phyloP scores from a whole-genome alignment of 2,329 filamentous ascomycete genomes.

The Penicillium hesseltinei region DNA sequence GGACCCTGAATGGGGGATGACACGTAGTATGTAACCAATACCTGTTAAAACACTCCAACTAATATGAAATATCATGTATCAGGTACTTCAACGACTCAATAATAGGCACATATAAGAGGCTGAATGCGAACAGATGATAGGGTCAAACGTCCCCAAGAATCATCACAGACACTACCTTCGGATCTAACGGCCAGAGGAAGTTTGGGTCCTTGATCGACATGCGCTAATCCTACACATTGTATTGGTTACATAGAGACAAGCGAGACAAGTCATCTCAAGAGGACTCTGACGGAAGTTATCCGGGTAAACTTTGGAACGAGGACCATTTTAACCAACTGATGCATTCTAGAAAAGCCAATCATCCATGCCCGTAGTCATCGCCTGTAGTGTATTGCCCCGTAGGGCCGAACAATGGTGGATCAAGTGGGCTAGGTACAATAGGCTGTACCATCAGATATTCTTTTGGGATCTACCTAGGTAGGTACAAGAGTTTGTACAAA shows the following conservation, averaged over 20 bases:
- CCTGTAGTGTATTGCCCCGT: not conserved
- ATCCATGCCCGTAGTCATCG: not conserved
- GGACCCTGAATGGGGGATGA: not conserved
- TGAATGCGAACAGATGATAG: not conserved
- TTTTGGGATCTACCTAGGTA: not conserved
- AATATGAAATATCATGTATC: not conserved
- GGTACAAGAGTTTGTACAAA: not conserved
- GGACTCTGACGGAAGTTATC: not conserved
- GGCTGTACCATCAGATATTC: not conserved
- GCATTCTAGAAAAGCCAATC: not conserved
- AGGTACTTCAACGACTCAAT: not conserved
- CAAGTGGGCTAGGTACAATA: conserved; percentile 6
- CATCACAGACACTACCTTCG: not conserved
- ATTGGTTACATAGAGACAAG: not conserved
- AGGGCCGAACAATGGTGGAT: conserved; percentile 3
- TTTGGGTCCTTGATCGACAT: conserved; percentile 15
- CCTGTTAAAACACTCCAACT: accelerated
- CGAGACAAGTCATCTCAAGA: not conserved
- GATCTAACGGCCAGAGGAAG: not conserved
- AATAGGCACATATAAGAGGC: not conserved
- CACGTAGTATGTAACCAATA: not conserved
- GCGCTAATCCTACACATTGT: not conserved
- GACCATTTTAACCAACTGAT: not conserved
- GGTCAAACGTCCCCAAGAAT: not conserved
- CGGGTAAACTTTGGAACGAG: not conserved